Conservation (phyloP, 495 filamentous ascomycete species). For the Hypoxylon lienhwacheense region DNA sequence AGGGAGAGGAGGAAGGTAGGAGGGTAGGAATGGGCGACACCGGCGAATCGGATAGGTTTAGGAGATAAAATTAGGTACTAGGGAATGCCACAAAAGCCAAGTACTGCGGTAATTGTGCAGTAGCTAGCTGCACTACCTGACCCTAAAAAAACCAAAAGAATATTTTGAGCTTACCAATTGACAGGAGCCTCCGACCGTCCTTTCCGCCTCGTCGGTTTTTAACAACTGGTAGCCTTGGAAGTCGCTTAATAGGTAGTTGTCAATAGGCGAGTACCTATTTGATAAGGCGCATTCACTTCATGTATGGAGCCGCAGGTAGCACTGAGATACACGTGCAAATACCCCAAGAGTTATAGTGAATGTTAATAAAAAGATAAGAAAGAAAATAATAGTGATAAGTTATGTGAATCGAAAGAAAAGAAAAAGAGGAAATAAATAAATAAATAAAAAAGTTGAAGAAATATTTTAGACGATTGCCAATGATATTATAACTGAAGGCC, state of each 20-base stretch:
- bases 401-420: background rate
- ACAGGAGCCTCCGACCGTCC: slow-evolving; percentile 14
- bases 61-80: too few species aligned
- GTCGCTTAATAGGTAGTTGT: background rate
- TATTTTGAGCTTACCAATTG: slow-evolving; percentile 10
- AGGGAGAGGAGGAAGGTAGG: background rate
- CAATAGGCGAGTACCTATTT: too few species aligned
- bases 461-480: slow-evolving; percentile 1
- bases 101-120: slow-evolving; percentile 34
- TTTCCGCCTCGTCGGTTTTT: slow-evolving; percentile 26
- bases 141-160: background rate
- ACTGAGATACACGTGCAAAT: slow-evolving; percentile 1
- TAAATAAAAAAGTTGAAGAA: slow-evolving; percentile 3
- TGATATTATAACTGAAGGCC: slow-evolving; percentile 33
- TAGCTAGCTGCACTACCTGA: slow-evolving; percentile 19
- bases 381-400: background rate
- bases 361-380: background rate
- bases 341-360: background rate
- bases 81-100: slow-evolving; percentile 6
- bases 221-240: slow-evolving; percentile 14
- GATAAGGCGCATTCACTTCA: too few species aligned
- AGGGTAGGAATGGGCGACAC: slow-evolving; percentile 30
- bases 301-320: slow-evolving; percentile 1
- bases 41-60: slow-evolving; percentile 33
- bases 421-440: background rate